These are phyloP conservation scores for Penicillium macrosclerotiorum DNA, from an alignment of 495 filamentous ascomycete species.

Conservation along the genomic window DNA sequence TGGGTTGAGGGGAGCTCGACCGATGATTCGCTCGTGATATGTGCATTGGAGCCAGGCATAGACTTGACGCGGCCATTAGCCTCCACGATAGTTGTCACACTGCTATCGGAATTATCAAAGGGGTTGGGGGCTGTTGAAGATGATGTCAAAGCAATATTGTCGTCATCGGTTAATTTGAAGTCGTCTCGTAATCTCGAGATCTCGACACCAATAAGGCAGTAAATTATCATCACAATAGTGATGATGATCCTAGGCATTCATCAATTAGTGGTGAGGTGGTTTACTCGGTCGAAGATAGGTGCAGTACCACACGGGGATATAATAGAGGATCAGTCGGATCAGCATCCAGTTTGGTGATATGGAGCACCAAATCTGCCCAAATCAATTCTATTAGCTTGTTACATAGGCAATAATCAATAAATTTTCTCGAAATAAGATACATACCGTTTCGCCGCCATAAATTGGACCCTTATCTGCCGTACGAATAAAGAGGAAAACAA, in stretches of 20 bases:
- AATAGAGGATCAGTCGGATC: conserved; percentile 43
- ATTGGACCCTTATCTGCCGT: conserved; percentile 36
- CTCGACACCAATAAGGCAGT: conserved; percentile 39
- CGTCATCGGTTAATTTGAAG: conserved; percentile 32
- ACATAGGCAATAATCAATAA: no score
- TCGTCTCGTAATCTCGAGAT: conserved; percentile 38
- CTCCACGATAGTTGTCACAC: conserved; percentile 14
- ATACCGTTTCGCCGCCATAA: conserved; percentile 43
- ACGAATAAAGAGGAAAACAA: conserved; percentile 42
- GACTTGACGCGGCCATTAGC: conserved; percentile 3
- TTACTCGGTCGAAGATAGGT: no score
- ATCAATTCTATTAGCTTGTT: no score
- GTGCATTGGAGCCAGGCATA: not conserved
- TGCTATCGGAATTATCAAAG: conserved; percentile 9
- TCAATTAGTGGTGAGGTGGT: no score
- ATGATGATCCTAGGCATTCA: conserved; percentile 34
- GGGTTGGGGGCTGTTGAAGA: conserved; percentile 2
- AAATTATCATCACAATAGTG: conserved; percentile 35
- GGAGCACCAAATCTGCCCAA: conserved; percentile 43
- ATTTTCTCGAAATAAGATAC: no score
- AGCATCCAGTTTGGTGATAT: conserved; percentile 45
- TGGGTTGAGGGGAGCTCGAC: conserved; percentile 3
- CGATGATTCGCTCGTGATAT: conserved; percentile 10
- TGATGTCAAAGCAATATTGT: conserved; percentile 25
- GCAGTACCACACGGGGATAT: conserved; percentile 48